Evolutionary conservation across 108 stramenopile genomes (phyloP).

Genomic region (Nannochloropsis salina): DNA sequence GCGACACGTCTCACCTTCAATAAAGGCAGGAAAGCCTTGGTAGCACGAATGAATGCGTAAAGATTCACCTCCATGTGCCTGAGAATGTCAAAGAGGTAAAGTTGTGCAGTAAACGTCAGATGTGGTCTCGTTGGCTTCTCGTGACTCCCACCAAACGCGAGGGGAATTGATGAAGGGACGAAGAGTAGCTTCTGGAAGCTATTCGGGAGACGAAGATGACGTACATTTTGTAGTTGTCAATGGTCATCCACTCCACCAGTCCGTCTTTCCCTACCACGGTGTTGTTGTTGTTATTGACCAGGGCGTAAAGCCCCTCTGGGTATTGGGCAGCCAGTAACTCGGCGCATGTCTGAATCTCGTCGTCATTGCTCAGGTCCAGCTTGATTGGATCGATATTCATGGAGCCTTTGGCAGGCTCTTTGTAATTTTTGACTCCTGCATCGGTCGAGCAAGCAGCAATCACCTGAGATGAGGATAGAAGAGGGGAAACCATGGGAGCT

Average conservation of each 20-base stretch:
- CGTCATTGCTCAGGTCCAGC: neutral
- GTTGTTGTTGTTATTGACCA: conserved; percentile 2
- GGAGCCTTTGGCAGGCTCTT: neutral
- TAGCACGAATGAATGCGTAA: neutral
- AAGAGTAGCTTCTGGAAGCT: neutral
- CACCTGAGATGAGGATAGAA: neutral
- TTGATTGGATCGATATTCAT: neutral
- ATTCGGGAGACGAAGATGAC: neutral
- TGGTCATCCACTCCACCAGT: neutral
- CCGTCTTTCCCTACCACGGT: neutral
- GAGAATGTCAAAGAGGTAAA: neutral
- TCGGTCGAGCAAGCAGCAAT: neutral
- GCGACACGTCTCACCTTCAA: neutral
- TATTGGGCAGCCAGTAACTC: neutral
- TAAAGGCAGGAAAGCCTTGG: neutral
- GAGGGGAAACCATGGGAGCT: neutral
- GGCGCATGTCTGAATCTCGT: neutral
- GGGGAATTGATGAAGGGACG: neutral
- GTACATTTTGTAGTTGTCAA: neutral
- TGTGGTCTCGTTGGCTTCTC: too few species aligned
- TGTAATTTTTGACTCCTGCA: neutral
- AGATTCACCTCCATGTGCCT: conserved; percentile 14
- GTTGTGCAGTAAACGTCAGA: too few species aligned
- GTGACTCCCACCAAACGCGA: too few species aligned
- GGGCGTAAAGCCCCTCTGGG: conserved; percentile 7